A percentile compares a stretch with the other conserved stretches of the same genome.
Conservation (phyloP, 1,284 basidiomycete species). For the Neotropicomus parvogracilis region DNA sequence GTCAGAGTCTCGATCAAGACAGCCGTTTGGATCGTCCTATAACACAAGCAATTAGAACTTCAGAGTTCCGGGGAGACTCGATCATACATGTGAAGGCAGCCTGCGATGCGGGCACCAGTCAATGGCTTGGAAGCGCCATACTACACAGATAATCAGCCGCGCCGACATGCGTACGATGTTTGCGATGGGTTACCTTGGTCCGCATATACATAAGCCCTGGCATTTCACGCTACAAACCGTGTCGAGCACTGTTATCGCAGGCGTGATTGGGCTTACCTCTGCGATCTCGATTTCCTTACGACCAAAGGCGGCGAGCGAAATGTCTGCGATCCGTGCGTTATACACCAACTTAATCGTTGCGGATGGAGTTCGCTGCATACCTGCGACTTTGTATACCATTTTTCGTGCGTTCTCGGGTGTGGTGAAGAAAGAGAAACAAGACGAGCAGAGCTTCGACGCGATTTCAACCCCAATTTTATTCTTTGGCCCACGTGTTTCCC, state of each 20-base stretch:
- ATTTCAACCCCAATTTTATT: constrained; percentile 37
- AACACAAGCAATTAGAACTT: constrained; percentile 1
- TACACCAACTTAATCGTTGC: background rate
- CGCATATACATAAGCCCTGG: constrained; percentile 92
- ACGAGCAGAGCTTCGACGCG: constrained; percentile 33
- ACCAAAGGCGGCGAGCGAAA: constrained; percentile 95
- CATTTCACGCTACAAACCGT: constrained; percentile 71
- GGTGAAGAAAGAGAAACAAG: constrained; percentile 37
- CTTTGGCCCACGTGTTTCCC: constrained; percentile 25
- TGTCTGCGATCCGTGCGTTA: constrained; percentile 50
- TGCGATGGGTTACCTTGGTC: constrained; percentile 55
- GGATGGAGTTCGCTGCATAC: constrained; percentile 37
- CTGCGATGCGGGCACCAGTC: constrained; percentile 94
- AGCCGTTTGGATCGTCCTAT: constrained; percentile 93
- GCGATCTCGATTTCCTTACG: constrained; percentile 99
- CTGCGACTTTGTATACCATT: constrained; percentile 85
- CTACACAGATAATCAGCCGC: constrained; percentile 41
- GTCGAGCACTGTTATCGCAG: constrained; percentile 17
- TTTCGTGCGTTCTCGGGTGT: constrained; percentile 31
- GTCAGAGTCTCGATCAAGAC: constrained; percentile 96
- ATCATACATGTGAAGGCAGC: constrained; percentile 91
- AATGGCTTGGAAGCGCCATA: constrained; percentile 82
- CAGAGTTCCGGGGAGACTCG: background rate
- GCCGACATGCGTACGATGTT: background rate
- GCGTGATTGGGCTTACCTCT: constrained; percentile 53